These are phyloP conservation scores for Nemania sp. DNA, from an alignment of 2,329 filamentous ascomycete species.

Conservation along the genomic window DNA sequence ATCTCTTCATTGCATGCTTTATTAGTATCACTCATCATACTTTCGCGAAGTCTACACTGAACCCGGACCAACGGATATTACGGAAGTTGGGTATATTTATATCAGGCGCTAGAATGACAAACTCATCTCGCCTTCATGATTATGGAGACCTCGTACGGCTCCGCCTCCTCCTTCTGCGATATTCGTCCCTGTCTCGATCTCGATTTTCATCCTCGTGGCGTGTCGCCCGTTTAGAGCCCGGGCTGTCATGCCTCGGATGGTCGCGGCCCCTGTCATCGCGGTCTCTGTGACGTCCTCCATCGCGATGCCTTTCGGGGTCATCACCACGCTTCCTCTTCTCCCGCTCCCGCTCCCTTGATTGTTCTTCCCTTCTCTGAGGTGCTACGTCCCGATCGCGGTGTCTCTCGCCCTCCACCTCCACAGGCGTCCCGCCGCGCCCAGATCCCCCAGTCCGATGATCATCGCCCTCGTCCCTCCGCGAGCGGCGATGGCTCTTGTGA, in stretches of 20 bases:
- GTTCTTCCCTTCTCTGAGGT: slow-evolving; percentile 33
- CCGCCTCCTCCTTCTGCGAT: slow-evolving; percentile 39
- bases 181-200: slow-evolving; percentile 34
- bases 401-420: slow-evolving; percentile 26
- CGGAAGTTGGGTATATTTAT: slow-evolving; percentile 27
- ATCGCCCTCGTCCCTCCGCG: slow-evolving; percentile 39
- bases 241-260: slow-evolving; percentile 21
- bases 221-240: slow-evolving; percentile 5
- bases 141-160: slow-evolving; percentile 51
- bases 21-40: slow-evolving; percentile 8
- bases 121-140: slow-evolving; percentile 29
- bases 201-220: slow-evolving; percentile 30
- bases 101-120: slow-evolving; percentile 22
- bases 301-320: slow-evolving; percentile 32
- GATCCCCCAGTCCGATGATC: slow-evolving; percentile 42
- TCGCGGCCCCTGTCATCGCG: slow-evolving; percentile 31
- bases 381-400: slow-evolving; percentile 38
- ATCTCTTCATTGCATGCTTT: slow-evolving; percentile 12
- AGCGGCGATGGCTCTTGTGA: slow-evolving; percentile 53
- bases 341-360: slow-evolving; percentile 40
- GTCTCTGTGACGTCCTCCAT: slow-evolving; percentile 30
- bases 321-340: slow-evolving; percentile 40
- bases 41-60: slow-evolving; percentile 2
- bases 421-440: slow-evolving; percentile 45
- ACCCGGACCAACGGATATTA: slow-evolving; percentile 6